Conservation (phyloP, 345 rosid species). For the Rhodamnia argentea region DNA sequence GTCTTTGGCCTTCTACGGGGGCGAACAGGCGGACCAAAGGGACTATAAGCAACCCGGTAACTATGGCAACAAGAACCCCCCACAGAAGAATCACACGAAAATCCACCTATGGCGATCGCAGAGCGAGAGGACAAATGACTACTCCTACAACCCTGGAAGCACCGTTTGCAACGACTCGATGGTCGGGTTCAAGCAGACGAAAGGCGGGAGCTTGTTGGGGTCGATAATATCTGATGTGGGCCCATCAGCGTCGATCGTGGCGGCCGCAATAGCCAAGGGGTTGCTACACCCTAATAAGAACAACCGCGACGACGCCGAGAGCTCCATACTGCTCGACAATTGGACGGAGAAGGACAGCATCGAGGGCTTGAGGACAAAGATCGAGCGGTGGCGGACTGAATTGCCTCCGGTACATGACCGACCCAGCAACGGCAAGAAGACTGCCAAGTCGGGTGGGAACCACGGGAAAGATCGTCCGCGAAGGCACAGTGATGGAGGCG, state of each 20-base stretch:
- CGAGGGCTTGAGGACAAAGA: slow-evolving; percentile 46
- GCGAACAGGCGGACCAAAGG: not conserved
- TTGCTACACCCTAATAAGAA: slow-evolving; percentile 24
- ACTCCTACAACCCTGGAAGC: slow-evolving; percentile 5
- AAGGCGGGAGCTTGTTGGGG: slow-evolving; percentile 13
- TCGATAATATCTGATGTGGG: slow-evolving; percentile 54
- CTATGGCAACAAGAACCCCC: not conserved
- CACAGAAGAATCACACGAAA: not conserved
- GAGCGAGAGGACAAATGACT: slow-evolving; percentile 44
- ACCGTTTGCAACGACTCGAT: not conserved
- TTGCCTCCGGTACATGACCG: slow-evolving; percentile 20
- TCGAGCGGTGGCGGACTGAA: slow-evolving; percentile 67
- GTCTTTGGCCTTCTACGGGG: slow-evolving; percentile 3
- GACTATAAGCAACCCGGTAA: not conserved
- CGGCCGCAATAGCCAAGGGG: slow-evolving; percentile 88
- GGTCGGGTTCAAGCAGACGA: slow-evolving; percentile 1
- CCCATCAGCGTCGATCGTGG: slow-evolving; percentile 92
- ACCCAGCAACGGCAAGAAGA: slow-evolving; percentile 2
- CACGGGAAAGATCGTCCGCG: slow-evolving; percentile 1
- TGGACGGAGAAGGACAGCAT: slow-evolving; percentile 39
- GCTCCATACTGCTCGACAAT: slow-evolving; percentile 36
- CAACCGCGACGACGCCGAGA: slow-evolving; percentile 12
- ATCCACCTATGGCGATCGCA: slow-evolving; percentile 42
- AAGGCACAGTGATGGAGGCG: slow-evolving; percentile 13
- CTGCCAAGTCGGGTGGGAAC: slow-evolving; percentile 3